Evolutionary conservation across 2,329 filamentous ascomycete species (phyloP).

Genomic region (Colletotrichum trifolii): DNA sequence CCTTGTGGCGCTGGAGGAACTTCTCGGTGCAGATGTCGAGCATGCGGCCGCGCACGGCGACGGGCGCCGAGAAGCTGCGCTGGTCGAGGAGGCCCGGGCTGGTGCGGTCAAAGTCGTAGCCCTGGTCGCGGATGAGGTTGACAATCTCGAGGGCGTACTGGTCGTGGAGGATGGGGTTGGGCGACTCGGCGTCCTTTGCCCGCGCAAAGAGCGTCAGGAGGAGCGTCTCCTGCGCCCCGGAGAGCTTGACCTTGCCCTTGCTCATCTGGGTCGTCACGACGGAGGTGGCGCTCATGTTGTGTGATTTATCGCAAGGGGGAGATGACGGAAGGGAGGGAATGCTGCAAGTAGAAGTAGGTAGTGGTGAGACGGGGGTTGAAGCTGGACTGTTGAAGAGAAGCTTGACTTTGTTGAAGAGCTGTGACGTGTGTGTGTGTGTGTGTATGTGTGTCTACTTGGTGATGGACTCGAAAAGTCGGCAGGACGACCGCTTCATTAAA

Average conservation of each 20-base stretch:
- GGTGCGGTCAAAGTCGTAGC: slow-evolving; percentile 30
- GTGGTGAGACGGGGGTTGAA: too few relatives aligned
- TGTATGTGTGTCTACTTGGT: too few relatives aligned
- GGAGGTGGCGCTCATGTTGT: too few relatives aligned
- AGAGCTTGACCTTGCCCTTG: slow-evolving; percentile 30
- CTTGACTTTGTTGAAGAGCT: too few relatives aligned
- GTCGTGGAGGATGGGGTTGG: slow-evolving; percentile 33
- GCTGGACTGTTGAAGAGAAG: too few relatives aligned
- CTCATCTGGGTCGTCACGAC: neutral
- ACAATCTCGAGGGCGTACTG: slow-evolving; percentile 31
- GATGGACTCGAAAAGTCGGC: too few relatives aligned
- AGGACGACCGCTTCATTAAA: too few relatives aligned
- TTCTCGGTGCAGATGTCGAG: slow-evolving; percentile 41
- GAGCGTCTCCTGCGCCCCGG: slow-evolving; percentile 36
- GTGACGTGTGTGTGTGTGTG: too few relatives aligned
- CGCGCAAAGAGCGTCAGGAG: slow-evolving; percentile 35
- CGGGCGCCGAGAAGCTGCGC: neutral
- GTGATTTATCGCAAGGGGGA: too few relatives aligned
- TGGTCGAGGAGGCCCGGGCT: neutral
- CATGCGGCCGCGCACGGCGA: slow-evolving; percentile 29
- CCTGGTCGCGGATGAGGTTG: slow-evolving; percentile 15
- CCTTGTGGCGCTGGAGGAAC: slow-evolving; percentile 41
- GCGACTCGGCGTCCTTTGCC: slow-evolving; percentile 29
- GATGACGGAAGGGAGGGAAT: too few relatives aligned
- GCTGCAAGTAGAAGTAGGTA: too few relatives aligned